Base-by-base conservation (phyloP, 208 protist species). In the Novymonas esmeraldas region DNA sequence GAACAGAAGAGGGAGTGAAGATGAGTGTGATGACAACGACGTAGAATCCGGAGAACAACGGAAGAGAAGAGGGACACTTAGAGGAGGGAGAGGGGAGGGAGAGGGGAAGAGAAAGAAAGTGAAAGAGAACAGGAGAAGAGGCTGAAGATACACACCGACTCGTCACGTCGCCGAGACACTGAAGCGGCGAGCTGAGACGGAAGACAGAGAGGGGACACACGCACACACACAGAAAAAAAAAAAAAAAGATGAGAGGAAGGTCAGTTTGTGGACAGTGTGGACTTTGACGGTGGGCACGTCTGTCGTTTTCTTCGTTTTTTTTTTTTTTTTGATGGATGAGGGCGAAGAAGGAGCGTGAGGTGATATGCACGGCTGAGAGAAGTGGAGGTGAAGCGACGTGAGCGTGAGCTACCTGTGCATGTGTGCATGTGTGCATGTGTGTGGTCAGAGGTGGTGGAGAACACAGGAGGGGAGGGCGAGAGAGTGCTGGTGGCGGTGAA, bases 1-100 rank as follows among this genome's bases (percentile, higher is more conserved):
- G 20, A 31, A 59, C 9, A 64, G 57, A 56, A 52, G 50, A 59
- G 67, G 13, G 63, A 41, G 41, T 60, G 49, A 61, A 52, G 28
- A 9, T 6, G 16, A 26, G 44, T 11, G 48, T 4, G 28, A 24
- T 0, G 22, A 16, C 5, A 20, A 20, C 48, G 48, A 24, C 7
- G 36, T 11, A 41, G 36, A 14, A 41, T 11, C 36, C 36, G 36
- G 36, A 41, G 36, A 41, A 5, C 7, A 41, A 41, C 36, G 36
- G 36, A 41, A 31, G 28, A 58, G 38, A 29, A 68, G 5, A 39
- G n/a, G 31, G 39, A 49, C 18, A 39, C 7, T 6, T 16, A 44
- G 18, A 52, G 49, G 44, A 45, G 28, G 26, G 54, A 41, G 56
- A 64, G 46, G 50, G 24, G 57, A 64, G 41, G 14, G 41, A 70